A percentile compares a stretch with the other conserved stretches of the same genome.
phyloP scores from a whole-genome alignment of 345 rosid species.

The Euclidium syriacum region DNA sequence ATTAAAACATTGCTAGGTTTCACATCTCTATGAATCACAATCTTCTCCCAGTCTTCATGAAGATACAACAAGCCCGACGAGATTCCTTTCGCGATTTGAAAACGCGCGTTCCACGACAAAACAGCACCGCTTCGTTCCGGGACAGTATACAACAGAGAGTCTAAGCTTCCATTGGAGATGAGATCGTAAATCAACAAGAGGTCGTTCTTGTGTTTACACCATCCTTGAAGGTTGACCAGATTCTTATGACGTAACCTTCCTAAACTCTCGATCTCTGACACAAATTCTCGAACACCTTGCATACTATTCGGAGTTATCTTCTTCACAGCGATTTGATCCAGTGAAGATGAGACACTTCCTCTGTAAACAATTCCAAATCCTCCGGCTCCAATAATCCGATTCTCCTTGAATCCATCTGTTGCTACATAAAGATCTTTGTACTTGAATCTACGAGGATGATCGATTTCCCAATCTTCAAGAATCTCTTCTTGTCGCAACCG shows the following conservation, averaged over 20 bases:
- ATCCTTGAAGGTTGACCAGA: conserved; percentile 49
- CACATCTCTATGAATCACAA: conserved; percentile 24
- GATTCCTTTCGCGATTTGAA: conserved; percentile 37
- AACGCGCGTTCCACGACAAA: conserved; percentile 40
- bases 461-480: conserved; percentile 49
- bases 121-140: neutral
- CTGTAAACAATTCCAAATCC: conserved; percentile 44
- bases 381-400: conserved; percentile 40
- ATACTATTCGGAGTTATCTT: conserved; percentile 34
- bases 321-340: conserved; percentile 37
- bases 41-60: conserved; percentile 53
- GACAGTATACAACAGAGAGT: conserved; percentile 22
- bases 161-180: conserved; percentile 43
- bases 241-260: conserved; percentile 43
- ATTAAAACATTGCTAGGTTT: conserved; percentile 8
- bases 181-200: conserved; percentile 43
- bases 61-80: conserved; percentile 43
- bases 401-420: conserved; percentile 39
- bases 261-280: conserved; percentile 44
- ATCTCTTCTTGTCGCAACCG: conserved; percentile 30
- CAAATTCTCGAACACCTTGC: conserved; percentile 45
- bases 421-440: conserved; percentile 38
- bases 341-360: conserved; percentile 24
- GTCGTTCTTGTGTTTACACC: conserved; percentile 42
- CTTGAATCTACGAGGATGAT: conserved; percentile 44